A percentile compares a stretch with the other conserved stretches of the same genome.
Evolutionary conservation across 768 basidiomycete genomes (phyloP).

Genomic region (Dioszegia crocea): DNA sequence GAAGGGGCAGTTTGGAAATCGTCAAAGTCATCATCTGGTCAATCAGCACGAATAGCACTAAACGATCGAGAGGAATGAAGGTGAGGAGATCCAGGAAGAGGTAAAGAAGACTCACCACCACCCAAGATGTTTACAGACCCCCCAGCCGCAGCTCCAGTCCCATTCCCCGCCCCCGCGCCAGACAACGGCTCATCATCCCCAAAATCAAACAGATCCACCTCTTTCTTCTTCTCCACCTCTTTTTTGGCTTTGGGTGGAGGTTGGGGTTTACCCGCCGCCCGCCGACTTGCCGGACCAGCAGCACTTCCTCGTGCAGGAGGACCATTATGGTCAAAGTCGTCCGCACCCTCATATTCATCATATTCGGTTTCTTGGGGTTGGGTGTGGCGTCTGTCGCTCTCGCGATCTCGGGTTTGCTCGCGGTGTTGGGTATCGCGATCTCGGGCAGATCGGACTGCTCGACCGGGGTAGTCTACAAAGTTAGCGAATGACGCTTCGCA

Average conservation of each 20-base stretch:
- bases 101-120: slow-evolving; percentile 34
- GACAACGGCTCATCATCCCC: slow-evolving; percentile 61
- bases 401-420: slow-evolving; percentile 1
- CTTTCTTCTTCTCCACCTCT: slow-evolving; percentile 53
- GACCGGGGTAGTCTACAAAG: slow-evolving; percentile 18
- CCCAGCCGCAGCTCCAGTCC: slow-evolving; percentile 47
- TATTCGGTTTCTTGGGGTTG: slow-evolving; percentile 53
- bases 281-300: slow-evolving; percentile 13
- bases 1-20: slow-evolving; percentile 51
- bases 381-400: slow-evolving; percentile 4
- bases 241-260: slow-evolving; percentile 43
- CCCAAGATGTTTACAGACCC: slow-evolving; percentile 39
- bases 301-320: slow-evolving; percentile 33
- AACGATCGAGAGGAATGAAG: background rate
- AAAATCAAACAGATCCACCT: slow-evolving; percentile 74
- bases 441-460: slow-evolving; percentile 12
- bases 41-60: background rate
- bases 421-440: slow-evolving; percentile 24
- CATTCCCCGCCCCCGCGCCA: slow-evolving; percentile 31
- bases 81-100: too few species aligned
- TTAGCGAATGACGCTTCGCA: too few species aligned
- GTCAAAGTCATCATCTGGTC: slow-evolving; percentile 53
- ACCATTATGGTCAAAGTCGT: slow-evolving; percentile 67
- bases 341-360: slow-evolving; percentile 94
- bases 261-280: slow-evolving; percentile 9